A percentile compares a stretch with the other conserved stretches of the same genome.
Conservation (phyloP, 2,329 filamentous ascomycete species). For the Diaporthe velutina region DNA sequence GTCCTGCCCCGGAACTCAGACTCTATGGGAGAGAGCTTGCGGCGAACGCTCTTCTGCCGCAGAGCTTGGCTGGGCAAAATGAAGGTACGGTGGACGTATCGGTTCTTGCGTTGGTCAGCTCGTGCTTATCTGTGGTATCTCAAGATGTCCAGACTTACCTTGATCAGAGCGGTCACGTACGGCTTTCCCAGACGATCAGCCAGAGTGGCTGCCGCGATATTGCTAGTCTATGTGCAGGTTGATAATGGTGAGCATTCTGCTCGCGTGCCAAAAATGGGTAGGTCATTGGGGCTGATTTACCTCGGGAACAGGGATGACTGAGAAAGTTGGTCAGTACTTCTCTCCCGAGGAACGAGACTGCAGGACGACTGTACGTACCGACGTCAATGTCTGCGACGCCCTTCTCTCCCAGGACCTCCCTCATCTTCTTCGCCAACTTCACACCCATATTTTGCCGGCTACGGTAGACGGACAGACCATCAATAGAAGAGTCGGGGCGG, state of each 20-base stretch:
- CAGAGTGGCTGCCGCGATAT: constrained; percentile 82
- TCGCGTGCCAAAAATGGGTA: constrained; percentile 50
- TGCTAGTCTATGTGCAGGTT: constrained; percentile 72
- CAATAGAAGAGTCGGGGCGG: constrained; percentile 84
- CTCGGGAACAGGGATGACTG: constrained; percentile 78
- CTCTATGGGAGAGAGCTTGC: constrained; percentile 89
- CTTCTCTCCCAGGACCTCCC: constrained; percentile 75
- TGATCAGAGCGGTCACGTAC: constrained; percentile 83
- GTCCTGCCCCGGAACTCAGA: constrained; percentile 86
- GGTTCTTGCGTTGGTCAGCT: constrained; percentile 68
- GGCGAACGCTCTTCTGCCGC: constrained; percentile 86
- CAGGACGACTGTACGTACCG: not conserved
- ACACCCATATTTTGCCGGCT: constrained; percentile 89
- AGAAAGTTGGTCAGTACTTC: constrained; percentile 29
- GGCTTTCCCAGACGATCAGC: constrained; percentile 82
- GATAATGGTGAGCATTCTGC: not conserved
- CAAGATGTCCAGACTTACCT: not conserved
- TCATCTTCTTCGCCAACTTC: constrained; percentile 81
- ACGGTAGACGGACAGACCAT: constrained; percentile 88
- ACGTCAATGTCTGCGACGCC: constrained; percentile 83
- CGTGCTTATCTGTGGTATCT: not conserved
- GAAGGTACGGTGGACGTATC: constrained; percentile 84
- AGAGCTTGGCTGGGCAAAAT: constrained; percentile 78
- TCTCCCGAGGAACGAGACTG: constrained; percentile 41
- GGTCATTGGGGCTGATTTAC: constrained; percentile 46